These are phyloP conservation scores for Hanseniaspora nectarophila DNA, from an alignment of 805 yeast genomes.

Conservation along the genomic window DNA sequence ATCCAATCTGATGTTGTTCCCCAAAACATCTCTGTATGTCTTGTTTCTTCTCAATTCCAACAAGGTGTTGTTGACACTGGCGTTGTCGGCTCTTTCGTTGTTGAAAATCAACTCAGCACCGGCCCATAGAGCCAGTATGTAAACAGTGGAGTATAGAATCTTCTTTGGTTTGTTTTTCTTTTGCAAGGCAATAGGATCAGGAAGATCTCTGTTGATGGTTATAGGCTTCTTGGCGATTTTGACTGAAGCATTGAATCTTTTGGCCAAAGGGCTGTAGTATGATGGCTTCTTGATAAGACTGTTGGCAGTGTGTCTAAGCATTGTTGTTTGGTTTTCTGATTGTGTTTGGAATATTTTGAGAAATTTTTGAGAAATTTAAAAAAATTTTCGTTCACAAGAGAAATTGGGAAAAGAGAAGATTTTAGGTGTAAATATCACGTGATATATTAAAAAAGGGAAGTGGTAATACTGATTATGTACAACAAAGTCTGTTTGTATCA, in stretches of 20 bases:
- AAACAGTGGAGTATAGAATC: slow-evolving; percentile 42
- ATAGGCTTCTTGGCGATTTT: slow-evolving; percentile 31
- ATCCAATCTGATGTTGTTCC: slow-evolving; percentile 62
- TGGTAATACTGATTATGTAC: no score
- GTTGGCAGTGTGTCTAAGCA: not conserved
- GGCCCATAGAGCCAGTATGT: slow-evolving; percentile 42
- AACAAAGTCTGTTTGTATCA: no score
- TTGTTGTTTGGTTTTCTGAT: not conserved
- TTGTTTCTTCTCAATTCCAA: slow-evolving; percentile 72
- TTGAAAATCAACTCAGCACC: slow-evolving; percentile 64
- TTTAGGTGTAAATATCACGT: no score
- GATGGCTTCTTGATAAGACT: not conserved
- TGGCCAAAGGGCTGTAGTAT: not conserved
- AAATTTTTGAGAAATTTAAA: no score
- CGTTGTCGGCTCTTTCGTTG: slow-evolving; percentile 85
- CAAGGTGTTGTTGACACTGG: slow-evolving; percentile 74
- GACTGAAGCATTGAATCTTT: not conserved
- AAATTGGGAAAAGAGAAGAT: no score
- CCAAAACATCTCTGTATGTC: slow-evolving; percentile 49
- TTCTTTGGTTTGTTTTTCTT: slow-evolving; percentile 30
- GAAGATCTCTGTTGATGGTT: slow-evolving; percentile 67
- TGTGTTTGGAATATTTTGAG: no score
- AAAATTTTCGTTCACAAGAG: no score
- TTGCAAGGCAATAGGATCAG: slow-evolving; percentile 45
- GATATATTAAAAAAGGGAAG: no score